A percentile compares a stretch with the other conserved stretches of the same genome.
These are phyloP conservation scores for Monosporozyma aquatica DNA, from an alignment of 805 yeast genomes.

Conservation along the genomic window DNA sequence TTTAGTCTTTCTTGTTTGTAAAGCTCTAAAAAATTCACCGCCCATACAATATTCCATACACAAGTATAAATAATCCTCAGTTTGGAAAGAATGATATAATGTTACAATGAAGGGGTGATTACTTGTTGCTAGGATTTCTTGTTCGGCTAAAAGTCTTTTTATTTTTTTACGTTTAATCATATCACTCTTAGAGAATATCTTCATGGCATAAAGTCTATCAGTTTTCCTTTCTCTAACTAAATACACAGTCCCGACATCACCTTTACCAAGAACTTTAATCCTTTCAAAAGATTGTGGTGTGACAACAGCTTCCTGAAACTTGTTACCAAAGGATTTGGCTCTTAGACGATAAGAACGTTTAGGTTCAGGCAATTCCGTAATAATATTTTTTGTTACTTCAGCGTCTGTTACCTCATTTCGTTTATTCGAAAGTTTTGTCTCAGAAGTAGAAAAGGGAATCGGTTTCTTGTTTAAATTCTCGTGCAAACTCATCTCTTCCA, in stretches of 20 bases:
- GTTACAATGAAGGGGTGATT: constrained; percentile 97
- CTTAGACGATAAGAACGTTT: constrained; percentile 31
- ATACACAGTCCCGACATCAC: constrained; percentile 96
- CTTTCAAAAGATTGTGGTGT: constrained; percentile 83
- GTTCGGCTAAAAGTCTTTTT: constrained; percentile 91
- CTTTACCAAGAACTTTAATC: constrained; percentile 83
- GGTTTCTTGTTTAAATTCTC: background rate
- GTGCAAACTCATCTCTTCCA: background rate
- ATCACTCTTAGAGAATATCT: constrained; percentile 78
- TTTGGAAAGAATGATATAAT: constrained; percentile 90
- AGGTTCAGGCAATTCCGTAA: constrained; percentile 14
- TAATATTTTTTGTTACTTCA: background rate
- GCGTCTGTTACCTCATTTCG: background rate
- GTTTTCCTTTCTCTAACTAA: constrained; percentile 75
- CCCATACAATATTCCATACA: constrained; percentile 99
- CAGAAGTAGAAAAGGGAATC: background rate
- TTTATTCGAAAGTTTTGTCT: background rate
- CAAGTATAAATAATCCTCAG: constrained; percentile 79
- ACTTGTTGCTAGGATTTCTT: constrained; percentile 88
- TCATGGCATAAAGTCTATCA: constrained; percentile 80
- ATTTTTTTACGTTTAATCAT: constrained; percentile 94
- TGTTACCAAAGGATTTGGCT: constrained; percentile 52
- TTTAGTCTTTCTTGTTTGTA: constrained; percentile 82
- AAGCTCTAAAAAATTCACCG: constrained; percentile 93
- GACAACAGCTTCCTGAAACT: constrained; percentile 69